Conservation (phyloP, 2,329 filamentous ascomycete genomes). For the Rhinocladiella mackenziei region DNA sequence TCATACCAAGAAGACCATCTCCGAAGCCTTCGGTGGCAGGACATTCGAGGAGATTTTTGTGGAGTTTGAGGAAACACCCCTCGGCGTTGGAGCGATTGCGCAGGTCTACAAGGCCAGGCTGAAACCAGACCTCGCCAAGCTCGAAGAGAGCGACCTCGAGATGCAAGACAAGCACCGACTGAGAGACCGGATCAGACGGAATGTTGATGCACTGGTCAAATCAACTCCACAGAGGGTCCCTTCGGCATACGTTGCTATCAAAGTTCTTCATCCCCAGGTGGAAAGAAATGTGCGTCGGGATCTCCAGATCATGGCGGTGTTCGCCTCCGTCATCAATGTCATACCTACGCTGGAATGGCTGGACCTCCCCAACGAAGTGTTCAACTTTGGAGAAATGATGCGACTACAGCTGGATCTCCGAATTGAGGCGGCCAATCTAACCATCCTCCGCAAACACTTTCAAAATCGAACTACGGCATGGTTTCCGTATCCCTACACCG, state of each 20-base stretch:
- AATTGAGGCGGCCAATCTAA: constrained; percentile 86
- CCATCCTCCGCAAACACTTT: constrained; percentile 86
- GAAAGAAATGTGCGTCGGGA: constrained; percentile 88
- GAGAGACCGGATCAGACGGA: constrained; percentile 67
- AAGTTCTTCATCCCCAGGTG: constrained; percentile 88
- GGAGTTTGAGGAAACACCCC: constrained; percentile 82
- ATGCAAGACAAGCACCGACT: constrained; percentile 53
- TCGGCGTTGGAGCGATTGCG: constrained; percentile 93
- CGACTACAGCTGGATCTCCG: constrained; percentile 90
- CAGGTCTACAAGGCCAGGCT: constrained; percentile 96
- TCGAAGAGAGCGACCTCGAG: constrained; percentile 54
- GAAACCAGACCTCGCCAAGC: constrained; percentile 68
- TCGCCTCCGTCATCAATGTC: constrained; percentile 75
- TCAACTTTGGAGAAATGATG: constrained; percentile 98
- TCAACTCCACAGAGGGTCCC: constrained; percentile 79
- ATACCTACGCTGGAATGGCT: constrained; percentile 97
- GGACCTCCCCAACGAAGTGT: constrained; percentile 88
- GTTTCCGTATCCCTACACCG: constrained; percentile 91
- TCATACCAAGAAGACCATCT: constrained; percentile 73
- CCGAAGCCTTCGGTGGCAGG: constrained; percentile 74
- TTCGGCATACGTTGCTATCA: constrained; percentile 89
- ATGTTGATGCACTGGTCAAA: constrained; percentile 82
- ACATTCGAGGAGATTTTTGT: constrained; percentile 89
- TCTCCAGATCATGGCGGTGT: constrained; percentile 88
- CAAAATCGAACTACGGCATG: constrained; percentile 84